phyloP scores from a whole-genome alignment of 164 flowering plant species.

The Sedum album region DNA sequence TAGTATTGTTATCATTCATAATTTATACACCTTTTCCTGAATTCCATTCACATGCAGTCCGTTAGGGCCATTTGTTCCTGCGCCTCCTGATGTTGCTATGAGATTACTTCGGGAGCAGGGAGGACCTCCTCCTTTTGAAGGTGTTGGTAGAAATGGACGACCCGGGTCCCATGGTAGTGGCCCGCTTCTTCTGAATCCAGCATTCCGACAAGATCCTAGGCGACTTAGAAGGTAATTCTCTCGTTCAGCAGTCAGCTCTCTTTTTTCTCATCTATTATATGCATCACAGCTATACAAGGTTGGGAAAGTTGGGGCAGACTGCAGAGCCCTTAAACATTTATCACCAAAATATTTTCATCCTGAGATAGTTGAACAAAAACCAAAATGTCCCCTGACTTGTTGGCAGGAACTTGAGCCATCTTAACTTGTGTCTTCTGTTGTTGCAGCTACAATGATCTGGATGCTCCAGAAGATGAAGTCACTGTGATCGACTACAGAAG shows the following conservation, averaged over 20 bases:
- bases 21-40: slow-evolving; percentile 7
- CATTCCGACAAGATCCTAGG: slow-evolving; percentile 91
- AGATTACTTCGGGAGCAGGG: slow-evolving; percentile 87
- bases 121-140: slow-evolving; percentile 76
- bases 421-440: neutral
- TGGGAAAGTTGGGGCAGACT: neutral
- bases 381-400: no score
- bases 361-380: no score
- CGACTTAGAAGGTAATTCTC: slow-evolving; percentile 62
- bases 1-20: neutral
- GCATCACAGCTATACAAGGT: neutral
- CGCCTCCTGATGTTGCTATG: slow-evolving; percentile 99
- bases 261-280: no score
- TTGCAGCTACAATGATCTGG: slow-evolving; percentile 95
- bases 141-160: slow-evolving; percentile 58
- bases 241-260: no score
- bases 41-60: slow-evolving; percentile 48
- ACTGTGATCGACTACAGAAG: slow-evolving; percentile 97
- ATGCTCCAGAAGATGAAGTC: slow-evolving; percentile 98
- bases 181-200: slow-evolving; percentile 60
- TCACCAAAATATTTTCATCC: neutral
- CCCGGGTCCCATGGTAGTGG: slow-evolving; percentile 59
- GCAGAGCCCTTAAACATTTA: neutral
- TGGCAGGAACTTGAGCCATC: neutral
- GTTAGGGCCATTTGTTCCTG: slow-evolving; percentile 98